These are phyloP conservation scores for Hericium erinaceus DNA, from an alignment of 768 basidiomycete genomes.

Conservation along the genomic window DNA sequence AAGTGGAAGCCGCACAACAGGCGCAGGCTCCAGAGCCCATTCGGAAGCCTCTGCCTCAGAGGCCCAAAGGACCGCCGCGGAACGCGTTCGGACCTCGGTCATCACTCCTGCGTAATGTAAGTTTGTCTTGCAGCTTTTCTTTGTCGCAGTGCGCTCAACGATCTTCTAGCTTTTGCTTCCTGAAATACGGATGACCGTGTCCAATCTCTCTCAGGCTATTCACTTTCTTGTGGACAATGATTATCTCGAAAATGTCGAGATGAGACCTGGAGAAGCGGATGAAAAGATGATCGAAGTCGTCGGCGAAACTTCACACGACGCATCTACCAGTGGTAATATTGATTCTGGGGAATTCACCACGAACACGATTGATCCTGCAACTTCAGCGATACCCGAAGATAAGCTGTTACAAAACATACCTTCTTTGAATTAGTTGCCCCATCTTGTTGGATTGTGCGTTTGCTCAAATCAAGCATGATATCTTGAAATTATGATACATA, in stretches of 20 bases:
- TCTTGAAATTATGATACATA: conserved; percentile 5
- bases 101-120: conserved; percentile 71
- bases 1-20: neutral
- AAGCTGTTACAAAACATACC: neutral
- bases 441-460: neutral
- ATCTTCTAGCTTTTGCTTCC: conserved; percentile 59
- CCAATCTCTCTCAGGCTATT: conserved; percentile 88
- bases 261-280: conserved; percentile 68
- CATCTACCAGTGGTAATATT: neutral
- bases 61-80: conserved; percentile 41
- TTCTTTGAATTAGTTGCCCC: neutral
- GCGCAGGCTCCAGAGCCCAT: conserved; percentile 3
- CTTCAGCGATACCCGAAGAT: neutral
- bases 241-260: conserved; percentile 73
- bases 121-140: conserved; percentile 18
- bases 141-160: neutral
- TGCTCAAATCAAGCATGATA: neutral
- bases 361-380: neutral
- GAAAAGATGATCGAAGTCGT: conserved; percentile 56
- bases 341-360: neutral
- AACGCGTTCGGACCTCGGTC: conserved; percentile 65
- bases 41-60: conserved; percentile 21
- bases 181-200: conserved; percentile 82
- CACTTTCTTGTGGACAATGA: conserved; percentile 86
- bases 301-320: conserved; percentile 9